Base-by-base conservation (phyloP, 108 stramenopile genomes). In the Cyclotella sp. region DNA sequence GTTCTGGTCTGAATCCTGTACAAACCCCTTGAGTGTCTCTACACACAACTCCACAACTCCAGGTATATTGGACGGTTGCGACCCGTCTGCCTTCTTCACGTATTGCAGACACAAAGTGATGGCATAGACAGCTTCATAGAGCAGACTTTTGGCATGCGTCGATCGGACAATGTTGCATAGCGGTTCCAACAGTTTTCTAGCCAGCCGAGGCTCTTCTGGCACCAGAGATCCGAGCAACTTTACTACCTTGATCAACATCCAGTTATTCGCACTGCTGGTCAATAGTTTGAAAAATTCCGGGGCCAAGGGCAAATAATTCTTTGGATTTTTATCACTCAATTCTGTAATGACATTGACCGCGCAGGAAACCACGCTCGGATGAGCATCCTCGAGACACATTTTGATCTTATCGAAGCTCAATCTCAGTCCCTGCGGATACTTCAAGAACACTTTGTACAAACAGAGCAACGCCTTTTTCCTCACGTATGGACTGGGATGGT, bases 171-270 rank as follows among this genome's bases (percentile, higher is more conserved):
- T 97, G 34, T 89, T 87, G n/a, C 97, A 92, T 34, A 99, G 72
- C 11, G 99, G 99, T 40, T 98, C 99, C 47, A 99, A 85, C 26
- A 99, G 81, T 79, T 99, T 99, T 24, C 99, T 84, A 18, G 99
- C 99, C 79, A 99, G 85, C 22, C 99, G 81, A 13, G 99, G 99
- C 80, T 99, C 99, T 82, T 99, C 97, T 26, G 95, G 87, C 0
- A 99, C 98, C 27, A 99, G 79, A 16, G 94, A 87, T 21, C 97
- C 97, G 68, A 99, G 69, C 29, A 99, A 88, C 78, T 99, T 99
- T 53, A 98, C 98, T 9, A 99, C 97, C 87, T 99, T 99, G 87
- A 99, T 99, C 41, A 99, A 88, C 99, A 99, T 99, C 99, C 99
- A 99, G 81, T 99, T 99, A 83, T 99, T 99, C 70, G 89, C 89